Percentiles rank a stretch among this genome's conserved stretches.
Conservation (phyloP, 148 eudicot species). For the Fagopyrum esculentum region DNA sequence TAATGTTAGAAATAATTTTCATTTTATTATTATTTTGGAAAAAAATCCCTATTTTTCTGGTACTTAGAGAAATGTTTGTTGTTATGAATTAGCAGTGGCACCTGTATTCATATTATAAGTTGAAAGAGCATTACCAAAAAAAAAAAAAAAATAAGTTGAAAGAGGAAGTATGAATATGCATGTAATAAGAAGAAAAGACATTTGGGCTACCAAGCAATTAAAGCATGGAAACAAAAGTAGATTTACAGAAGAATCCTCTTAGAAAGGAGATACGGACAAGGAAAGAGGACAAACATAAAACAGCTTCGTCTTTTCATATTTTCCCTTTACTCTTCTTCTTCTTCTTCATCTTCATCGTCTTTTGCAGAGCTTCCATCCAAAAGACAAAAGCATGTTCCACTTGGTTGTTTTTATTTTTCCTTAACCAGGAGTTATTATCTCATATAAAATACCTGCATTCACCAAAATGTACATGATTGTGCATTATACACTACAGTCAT, state of each 20-base stretch:
- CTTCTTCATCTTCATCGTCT: neutral
- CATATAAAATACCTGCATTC: neutral
- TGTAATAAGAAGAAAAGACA: too few species aligned
- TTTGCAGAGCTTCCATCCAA: neutral
- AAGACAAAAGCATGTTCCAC: neutral
- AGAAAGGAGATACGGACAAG: neutral
- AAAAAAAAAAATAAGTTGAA: too few species aligned
- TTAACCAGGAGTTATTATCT: too few species aligned
- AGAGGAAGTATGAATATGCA: too few species aligned
- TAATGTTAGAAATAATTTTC: too few species aligned
- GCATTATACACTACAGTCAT: neutral
- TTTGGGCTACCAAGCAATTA: neutral
- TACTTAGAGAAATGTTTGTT: too few species aligned
- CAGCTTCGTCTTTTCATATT: neutral
- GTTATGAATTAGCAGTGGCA: too few species aligned
- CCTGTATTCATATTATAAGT: too few species aligned
- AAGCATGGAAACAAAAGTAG: conserved; percentile 5
- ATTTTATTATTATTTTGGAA: too few species aligned
- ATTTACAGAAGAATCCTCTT: conserved; percentile 10
- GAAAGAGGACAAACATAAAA: neutral
- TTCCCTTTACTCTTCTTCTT: neutral
- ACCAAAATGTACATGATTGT: neutral
- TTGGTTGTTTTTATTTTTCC: too few species aligned
- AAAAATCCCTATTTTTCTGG: too few species aligned
- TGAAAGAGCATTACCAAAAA: too few species aligned